These are phyloP conservation scores for Hypoxylon rubiginosum DNA, from an alignment of 2,329 filamentous ascomycete genomes.

Conservation along the genomic window DNA sequence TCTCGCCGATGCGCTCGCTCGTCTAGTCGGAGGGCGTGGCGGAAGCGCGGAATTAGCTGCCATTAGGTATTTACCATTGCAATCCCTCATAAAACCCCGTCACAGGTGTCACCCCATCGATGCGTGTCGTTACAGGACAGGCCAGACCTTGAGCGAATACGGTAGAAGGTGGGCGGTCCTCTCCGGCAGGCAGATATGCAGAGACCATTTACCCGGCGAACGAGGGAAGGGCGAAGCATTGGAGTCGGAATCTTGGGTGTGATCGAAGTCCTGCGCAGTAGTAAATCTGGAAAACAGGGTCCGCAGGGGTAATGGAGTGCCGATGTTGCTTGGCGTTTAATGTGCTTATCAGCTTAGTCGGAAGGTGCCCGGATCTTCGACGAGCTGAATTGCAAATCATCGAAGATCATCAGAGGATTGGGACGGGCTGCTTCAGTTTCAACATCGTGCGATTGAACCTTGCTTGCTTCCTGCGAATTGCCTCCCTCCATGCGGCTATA, in stretches of 20 bases:
- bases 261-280: conserved; percentile 24
- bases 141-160: conserved; percentile 11
- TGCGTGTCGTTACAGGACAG: conserved; percentile 12
- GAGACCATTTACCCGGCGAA: conserved; percentile 34
- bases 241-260: conserved; percentile 28
- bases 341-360: conserved; percentile 36
- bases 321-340: conserved; percentile 36
- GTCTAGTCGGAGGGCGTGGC: conserved; percentile 12
- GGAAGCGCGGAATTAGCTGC: conserved; percentile 19
- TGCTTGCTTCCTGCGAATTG: background rate
- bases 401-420: background rate
- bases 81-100: conserved; percentile 22
- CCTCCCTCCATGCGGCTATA: conserved; percentile 12
- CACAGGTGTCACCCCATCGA: conserved; percentile 6
- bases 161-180: conserved; percentile 4
- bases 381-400: conserved; percentile 38
- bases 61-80: conserved; percentile 27
- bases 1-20: conserved; percentile 1
- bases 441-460: conserved; percentile 25
- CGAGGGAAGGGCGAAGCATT: conserved; percentile 14
- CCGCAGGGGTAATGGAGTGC: conserved; percentile 36
- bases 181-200: conserved; percentile 24
- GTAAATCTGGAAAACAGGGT: conserved; percentile 35
- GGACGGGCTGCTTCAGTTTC: conserved; percentile 7
- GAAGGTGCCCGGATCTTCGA: conserved; percentile 33